These are phyloP conservation scores for Stephania japonica DNA, from an alignment of 164 flowering plant genomes.

Conservation along the genomic window DNA sequence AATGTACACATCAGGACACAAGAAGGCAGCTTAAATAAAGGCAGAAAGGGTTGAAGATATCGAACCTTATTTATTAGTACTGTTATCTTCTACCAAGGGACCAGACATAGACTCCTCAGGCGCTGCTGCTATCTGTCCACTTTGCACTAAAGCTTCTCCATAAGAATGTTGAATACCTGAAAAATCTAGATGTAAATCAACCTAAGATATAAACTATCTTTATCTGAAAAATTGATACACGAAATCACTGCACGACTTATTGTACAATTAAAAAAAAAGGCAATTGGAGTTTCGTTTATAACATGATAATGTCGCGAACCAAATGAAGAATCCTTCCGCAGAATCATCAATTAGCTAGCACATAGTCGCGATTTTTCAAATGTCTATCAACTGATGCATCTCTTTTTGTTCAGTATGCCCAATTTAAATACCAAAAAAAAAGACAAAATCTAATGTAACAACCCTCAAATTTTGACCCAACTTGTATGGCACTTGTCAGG, in stretches of 20 bases:
- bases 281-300: background rate
- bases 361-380: background rate
- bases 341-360: background rate
- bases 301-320: background rate
- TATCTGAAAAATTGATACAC: background rate
- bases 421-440: background rate
- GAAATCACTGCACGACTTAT: background rate
- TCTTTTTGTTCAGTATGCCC: background rate
- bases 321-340: background rate
- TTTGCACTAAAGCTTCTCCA: background rate
- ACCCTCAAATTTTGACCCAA: too few relatives aligned
- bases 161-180: background rate
- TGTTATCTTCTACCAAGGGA: background rate
- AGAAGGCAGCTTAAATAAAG: background rate
- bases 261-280: background rate
- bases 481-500: too few relatives aligned
- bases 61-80: background rate
- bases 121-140: background rate
- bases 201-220: background rate
- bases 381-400: background rate
- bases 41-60: background rate
- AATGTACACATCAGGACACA: background rate
- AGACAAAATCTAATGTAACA: background rate
- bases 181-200: background rate
- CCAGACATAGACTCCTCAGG: background rate